Percentiles rank a stretch among this genome's conserved stretches.
phyloP scores from a whole-genome alignment of 1,139 yeast genomes.

The Suhomyces chickasaworum region DNA sequence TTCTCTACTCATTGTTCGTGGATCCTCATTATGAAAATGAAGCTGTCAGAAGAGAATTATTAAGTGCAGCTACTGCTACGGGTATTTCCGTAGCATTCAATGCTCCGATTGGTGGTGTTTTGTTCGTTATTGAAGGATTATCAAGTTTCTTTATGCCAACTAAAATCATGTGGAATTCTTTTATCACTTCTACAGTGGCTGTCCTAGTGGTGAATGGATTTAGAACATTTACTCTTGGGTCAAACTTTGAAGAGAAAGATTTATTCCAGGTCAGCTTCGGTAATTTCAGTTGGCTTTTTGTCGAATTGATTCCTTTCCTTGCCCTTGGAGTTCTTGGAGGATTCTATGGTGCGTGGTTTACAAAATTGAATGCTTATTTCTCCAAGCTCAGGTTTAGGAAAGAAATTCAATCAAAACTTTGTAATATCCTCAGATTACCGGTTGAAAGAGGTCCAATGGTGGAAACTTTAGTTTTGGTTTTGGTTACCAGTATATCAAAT shows the following conservation, averaged over 20 bases:
- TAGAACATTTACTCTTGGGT: slow-evolving; percentile 58
- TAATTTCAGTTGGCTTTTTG: slow-evolving; percentile 70
- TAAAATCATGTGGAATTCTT: slow-evolving; percentile 77
- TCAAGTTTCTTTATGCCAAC: slow-evolving; percentile 65
- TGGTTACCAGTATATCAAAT: slow-evolving; percentile 54
- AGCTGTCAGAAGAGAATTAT: slow-evolving; percentile 60
- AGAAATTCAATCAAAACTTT: slow-evolving; percentile 20
- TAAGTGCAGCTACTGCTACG: slow-evolving; percentile 88
- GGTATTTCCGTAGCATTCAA: slow-evolving; percentile 94
- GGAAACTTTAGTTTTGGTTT: slow-evolving; percentile 53
- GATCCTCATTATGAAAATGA: slow-evolving; percentile 49
- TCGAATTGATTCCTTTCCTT: slow-evolving; percentile 71
- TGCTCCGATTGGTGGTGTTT: slow-evolving; percentile 92
- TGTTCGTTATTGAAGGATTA: slow-evolving; percentile 78
- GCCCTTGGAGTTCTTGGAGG: slow-evolving; percentile 73
- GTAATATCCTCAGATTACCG: slow-evolving; percentile 19
- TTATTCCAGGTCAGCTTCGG: slow-evolving; percentile 65
- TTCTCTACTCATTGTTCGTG: slow-evolving; percentile 34
- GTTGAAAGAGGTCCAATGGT: slow-evolving; percentile 24
- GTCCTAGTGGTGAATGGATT: slow-evolving; percentile 63
- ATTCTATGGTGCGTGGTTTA: slow-evolving; percentile 58
- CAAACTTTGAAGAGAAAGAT: slow-evolving; percentile 55
- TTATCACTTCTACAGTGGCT: slow-evolving; percentile 74
- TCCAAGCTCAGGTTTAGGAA: slow-evolving; percentile 24
- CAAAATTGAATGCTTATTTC: slow-evolving; percentile 45